A percentile compares a stretch with the other conserved stretches of the same genome.
These are phyloP conservation scores for Phoma herbarum DNA, from an alignment of 2,329 filamentous ascomycete genomes.

Conservation along the genomic window DNA sequence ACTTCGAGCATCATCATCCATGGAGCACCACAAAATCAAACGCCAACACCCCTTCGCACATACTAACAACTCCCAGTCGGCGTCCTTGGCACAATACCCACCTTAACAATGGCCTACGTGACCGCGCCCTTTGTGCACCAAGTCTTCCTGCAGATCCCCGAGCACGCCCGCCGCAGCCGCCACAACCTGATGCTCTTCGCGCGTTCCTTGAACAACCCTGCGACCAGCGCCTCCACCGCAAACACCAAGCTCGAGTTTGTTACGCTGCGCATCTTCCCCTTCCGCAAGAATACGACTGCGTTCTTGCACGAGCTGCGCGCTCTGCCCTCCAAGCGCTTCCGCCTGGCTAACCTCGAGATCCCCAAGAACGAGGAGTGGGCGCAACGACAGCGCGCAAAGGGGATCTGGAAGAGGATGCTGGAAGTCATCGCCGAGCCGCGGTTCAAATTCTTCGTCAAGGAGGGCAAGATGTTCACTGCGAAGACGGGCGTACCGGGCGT, in stretches of 20 bases:
- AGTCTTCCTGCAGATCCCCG: slow-evolving; percentile 46
- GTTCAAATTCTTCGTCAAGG: slow-evolving; percentile 50
- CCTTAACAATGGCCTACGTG: slow-evolving; percentile 44
- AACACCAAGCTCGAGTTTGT: slow-evolving; percentile 47
- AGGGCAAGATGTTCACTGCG: slow-evolving; percentile 41
- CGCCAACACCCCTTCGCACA: not conserved
- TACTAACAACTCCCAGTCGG: slow-evolving; percentile 34
- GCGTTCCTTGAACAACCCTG: slow-evolving; percentile 21
- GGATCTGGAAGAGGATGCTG: slow-evolving; percentile 25
- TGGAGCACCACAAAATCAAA: not conserved
- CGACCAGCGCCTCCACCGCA: slow-evolving; percentile 25
- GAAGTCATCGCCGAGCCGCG: slow-evolving; percentile 43
- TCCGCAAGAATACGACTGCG: slow-evolving; percentile 41
- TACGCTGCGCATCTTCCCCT: slow-evolving; percentile 48
- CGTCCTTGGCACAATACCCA: slow-evolving; percentile 43
- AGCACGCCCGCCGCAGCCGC: slow-evolving; percentile 36
- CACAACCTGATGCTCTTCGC: slow-evolving; percentile 40
- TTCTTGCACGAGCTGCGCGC: slow-evolving; percentile 46
- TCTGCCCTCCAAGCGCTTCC: slow-evolving; percentile 34
- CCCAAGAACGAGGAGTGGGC: slow-evolving; percentile 35
- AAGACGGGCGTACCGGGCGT: slow-evolving; percentile 47
- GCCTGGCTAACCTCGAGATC: slow-evolving; percentile 48
- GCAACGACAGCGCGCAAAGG: slow-evolving; percentile 32
- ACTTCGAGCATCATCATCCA: not conserved
- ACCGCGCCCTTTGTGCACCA: slow-evolving; percentile 50